A percentile compares a stretch with the other conserved stretches of the same genome.
Conservation (phyloP, 495 filamentous ascomycete genomes). For the Xylaria flabelliformis region DNA sequence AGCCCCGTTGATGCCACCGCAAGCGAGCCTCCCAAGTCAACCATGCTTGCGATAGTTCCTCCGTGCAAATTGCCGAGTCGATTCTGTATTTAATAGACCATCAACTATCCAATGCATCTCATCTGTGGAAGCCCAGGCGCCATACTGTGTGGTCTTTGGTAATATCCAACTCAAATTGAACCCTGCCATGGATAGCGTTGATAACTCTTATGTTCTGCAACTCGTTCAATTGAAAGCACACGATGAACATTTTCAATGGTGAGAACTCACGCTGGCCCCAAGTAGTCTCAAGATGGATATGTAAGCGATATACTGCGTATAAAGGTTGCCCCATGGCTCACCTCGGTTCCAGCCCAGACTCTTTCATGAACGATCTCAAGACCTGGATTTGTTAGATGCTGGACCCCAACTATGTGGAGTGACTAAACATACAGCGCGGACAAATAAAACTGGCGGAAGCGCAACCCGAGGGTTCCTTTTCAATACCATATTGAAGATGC, state of each 20-base stretch:
- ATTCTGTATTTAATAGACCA: slow-evolving; percentile 62
- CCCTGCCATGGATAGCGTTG: slow-evolving; percentile 74
- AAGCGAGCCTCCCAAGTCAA: slow-evolving; percentile 90
- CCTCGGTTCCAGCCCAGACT: slow-evolving; percentile 88
- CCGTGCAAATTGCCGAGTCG: slow-evolving; percentile 90
- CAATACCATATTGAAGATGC: slow-evolving; percentile 34
- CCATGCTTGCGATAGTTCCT: slow-evolving; percentile 94
- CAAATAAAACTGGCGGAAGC: slow-evolving; percentile 47
- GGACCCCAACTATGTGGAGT: not conserved
- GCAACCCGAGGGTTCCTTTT: slow-evolving; percentile 20
- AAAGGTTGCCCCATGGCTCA: slow-evolving; percentile 48
- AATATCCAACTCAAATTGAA: slow-evolving; percentile 88
- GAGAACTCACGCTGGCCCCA: slow-evolving; percentile 47
- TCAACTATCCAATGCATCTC: slow-evolving; percentile 5
- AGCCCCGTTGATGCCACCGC: slow-evolving; percentile 91
- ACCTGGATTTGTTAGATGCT: slow-evolving; percentile 57
- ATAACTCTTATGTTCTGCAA: slow-evolving; percentile 72
- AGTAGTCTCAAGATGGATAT: slow-evolving; percentile 43
- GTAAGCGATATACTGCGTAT: slow-evolving; percentile 17
- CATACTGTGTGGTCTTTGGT: slow-evolving; percentile 86
- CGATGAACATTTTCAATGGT: not conserved
- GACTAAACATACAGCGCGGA: slow-evolving; percentile 45
- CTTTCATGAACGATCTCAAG: slow-evolving; percentile 79
- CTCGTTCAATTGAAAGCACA: not conserved
- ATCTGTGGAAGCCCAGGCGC: not conserved